These are phyloP conservation scores for Oryza coarctata DNA, from an alignment of 176 grass and related monocot species.

Conservation along the genomic window DNA sequence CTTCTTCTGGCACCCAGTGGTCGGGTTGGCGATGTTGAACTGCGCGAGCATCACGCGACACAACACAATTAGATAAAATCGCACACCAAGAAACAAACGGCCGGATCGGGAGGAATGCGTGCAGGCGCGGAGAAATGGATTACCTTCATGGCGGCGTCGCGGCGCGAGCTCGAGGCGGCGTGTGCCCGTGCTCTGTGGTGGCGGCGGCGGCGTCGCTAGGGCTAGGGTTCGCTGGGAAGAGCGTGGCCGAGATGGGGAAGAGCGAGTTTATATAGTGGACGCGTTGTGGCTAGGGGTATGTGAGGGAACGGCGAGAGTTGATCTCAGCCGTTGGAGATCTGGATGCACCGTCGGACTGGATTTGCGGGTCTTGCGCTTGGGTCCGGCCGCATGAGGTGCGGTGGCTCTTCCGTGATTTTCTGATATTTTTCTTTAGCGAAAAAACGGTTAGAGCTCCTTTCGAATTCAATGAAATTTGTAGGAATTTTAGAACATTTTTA, in stretches of 20 bases:
- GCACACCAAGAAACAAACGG: no score
- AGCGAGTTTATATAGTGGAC: background rate
- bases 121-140: background rate
- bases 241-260: no score
- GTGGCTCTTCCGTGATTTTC: background rate
- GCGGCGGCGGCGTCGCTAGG: background rate
- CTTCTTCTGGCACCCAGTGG: slow-evolving; percentile 88
- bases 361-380: background rate
- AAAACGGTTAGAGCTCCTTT: no score
- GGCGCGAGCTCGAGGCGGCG: slow-evolving; percentile 3
- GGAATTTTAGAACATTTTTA: no score
- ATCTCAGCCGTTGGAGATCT: slow-evolving; percentile 16
- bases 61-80: background rate
- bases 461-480: no score
- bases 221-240: background rate
- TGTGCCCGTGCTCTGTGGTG: background rate
- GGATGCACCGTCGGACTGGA: background rate
- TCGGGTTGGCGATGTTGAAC: slow-evolving; percentile 88
- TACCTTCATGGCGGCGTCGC: slow-evolving; percentile 37
- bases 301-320: background rate
- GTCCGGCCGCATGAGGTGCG: background rate
- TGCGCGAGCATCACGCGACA: background rate
- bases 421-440: no score
- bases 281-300: background rate
- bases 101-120: background rate